phyloP scores from a whole-genome alignment of 768 basidiomycete species.

The Suillus spraguei region DNA sequence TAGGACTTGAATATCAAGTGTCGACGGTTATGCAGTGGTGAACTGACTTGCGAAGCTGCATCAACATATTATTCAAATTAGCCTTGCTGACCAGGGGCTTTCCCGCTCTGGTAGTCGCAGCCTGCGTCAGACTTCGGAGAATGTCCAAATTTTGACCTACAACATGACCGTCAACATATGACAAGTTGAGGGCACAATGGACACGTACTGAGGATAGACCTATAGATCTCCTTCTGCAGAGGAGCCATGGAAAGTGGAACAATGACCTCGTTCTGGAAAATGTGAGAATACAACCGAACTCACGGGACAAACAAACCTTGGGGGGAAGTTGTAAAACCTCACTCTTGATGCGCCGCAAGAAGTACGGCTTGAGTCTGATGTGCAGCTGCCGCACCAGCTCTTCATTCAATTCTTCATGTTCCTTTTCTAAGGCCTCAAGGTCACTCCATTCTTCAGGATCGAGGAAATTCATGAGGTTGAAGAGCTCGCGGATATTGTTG shows the following conservation, averaged over 20 bases:
- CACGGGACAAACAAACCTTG: slow-evolving; percentile 55
- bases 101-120: slow-evolving; percentile 35
- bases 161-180: slow-evolving; percentile 11
- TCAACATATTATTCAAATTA: slow-evolving; percentile 79
- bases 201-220: slow-evolving; percentile 73
- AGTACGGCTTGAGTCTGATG: slow-evolving; percentile 79
- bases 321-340: slow-evolving; percentile 92
- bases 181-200: slow-evolving; percentile 19
- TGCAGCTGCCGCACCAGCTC: slow-evolving; percentile 83
- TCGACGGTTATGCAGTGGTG: slow-evolving; percentile 3
- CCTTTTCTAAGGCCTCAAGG: slow-evolving; percentile 69
- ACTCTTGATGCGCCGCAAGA: slow-evolving; percentile 90
- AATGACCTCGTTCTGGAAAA: slow-evolving; percentile 79
- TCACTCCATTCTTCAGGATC: slow-evolving; percentile 78
- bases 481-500: slow-evolving; percentile 95
- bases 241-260: slow-evolving; percentile 88
- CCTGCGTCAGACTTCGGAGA: slow-evolving; percentile 59
- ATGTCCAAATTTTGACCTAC: slow-evolving; percentile 72
- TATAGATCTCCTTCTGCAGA: slow-evolving; percentile 86
- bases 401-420: slow-evolving; percentile 78
- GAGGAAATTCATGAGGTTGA: slow-evolving; percentile 97
- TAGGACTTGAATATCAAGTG: slow-evolving; percentile 8
- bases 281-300: neutral
- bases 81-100: slow-evolving; percentile 43
- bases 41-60: slow-evolving; percentile 84